Base-by-base conservation (phyloP, 169 alveolate genomes). In the Cryptosporidium viatorum region DNA sequence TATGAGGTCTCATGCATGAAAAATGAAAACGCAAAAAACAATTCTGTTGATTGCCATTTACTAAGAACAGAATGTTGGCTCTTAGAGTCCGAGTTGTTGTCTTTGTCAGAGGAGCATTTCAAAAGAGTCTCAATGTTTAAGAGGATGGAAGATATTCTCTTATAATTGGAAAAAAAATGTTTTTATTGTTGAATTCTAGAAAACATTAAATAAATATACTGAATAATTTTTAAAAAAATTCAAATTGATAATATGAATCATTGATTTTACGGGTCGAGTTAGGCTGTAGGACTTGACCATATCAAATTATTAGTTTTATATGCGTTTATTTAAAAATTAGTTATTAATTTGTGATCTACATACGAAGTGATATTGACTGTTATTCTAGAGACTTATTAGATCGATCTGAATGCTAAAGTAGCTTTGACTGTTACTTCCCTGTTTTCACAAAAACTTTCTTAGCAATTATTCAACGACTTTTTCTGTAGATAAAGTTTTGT, bases 1-100 rank as follows among this genome's bases (percentile, higher is more conserved):
- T 73, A 73, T 33, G 86, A 73, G 45, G 1, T 31, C 10, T 73
- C 41, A 16, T 73, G 86, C 26, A 55, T 73, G 50, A 31, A 41
- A 23, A 31, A 39, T 29, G 39, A 50, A 26, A 41, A 31, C 2
- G 6, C 43, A 21, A 41, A 55, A 12, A n/a, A 35, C 12, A 55
- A 73, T 14, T 2, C 23, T 51, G 41, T 73, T 26, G 86, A 73
- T 55, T 73, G 86, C 9, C 52, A 73, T 33, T 55, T 52, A 55
- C 29, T 73, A 29, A 73, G 69, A 31, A 37, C 51, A 16, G 71
- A 73, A 73, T 73, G 86, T 31, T 73, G 86, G 86, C 12, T 73
- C 5, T 60, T 73, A 16, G 86, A 73, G 18, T 12, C 60, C n/a
- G 86, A 73, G 33, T 69, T 73, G 26, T 5, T 50, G 6, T 73